phyloP scores from a whole-genome alignment of 306 rosid species.

The Castanospermum australe region DNA sequence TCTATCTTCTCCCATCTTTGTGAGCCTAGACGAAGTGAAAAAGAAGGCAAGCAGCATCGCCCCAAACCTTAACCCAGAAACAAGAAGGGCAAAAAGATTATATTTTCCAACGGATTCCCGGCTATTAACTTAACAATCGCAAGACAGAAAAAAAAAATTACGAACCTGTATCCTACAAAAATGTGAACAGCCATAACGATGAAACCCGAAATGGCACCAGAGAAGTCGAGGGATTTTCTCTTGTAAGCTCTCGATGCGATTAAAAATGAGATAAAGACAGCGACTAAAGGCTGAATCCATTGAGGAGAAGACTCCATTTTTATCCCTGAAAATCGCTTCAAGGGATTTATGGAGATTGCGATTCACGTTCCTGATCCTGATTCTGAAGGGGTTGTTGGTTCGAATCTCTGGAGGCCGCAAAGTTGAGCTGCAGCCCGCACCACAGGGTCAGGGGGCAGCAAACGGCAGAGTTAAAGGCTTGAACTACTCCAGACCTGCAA shows the following conservation, averaged over 20 bases:
- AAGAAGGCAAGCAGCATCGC: constrained; percentile 81
- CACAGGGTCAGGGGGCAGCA: no score
- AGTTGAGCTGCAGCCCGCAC: no score
- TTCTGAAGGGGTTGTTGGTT: no score
- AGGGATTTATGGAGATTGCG: no score
- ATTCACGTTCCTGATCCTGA: no score
- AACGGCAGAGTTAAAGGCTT: no score
- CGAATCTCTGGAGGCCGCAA: no score
- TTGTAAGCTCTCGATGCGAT: constrained; percentile 59
- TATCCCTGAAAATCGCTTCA: no score
- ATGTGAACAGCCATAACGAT: constrained; percentile 67
- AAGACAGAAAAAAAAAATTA: neutral
- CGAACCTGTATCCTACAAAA: constrained; percentile 61
- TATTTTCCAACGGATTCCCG: neutral
- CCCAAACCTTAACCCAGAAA: constrained; percentile 52
- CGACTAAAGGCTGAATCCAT: constrained; percentile 49
- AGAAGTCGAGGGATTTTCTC: constrained; percentile 66
- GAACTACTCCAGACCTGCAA: no score
- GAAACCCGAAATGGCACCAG: constrained; percentile 82
- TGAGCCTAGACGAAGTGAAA: constrained; percentile 71
- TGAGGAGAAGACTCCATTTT: constrained; percentile 6
- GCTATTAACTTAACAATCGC: no score
- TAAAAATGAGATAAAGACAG: constrained; percentile 40
- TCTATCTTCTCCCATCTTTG: constrained; percentile 72
- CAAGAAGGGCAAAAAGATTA: neutral